These are phyloP conservation scores for Ceratobasidium sp. DNA, from an alignment of 1,284 basidiomycete genomes.

Conservation along the genomic window DNA sequence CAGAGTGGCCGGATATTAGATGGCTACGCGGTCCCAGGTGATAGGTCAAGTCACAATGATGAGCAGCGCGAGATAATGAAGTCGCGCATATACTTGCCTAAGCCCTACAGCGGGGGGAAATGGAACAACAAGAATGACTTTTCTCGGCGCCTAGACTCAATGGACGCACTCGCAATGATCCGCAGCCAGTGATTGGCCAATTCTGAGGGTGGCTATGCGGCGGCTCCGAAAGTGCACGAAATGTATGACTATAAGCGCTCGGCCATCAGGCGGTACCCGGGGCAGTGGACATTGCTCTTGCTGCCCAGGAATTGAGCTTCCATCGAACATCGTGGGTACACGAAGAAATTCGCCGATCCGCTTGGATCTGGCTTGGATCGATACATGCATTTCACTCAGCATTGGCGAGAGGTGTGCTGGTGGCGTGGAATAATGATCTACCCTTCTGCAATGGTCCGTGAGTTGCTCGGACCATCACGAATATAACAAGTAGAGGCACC, in stretches of 20 bases:
- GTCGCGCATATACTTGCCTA: no score
- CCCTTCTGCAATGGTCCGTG: not conserved
- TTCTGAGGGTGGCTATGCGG: not conserved
- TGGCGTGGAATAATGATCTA: not conserved
- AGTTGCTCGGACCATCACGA: no score
- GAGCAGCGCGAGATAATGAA: not conserved
- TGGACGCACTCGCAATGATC: no score
- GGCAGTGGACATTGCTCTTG: not conserved
- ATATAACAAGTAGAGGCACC: no score
- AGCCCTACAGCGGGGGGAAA: no score
- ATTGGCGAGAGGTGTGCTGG: no score
- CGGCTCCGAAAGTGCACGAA: not conserved
- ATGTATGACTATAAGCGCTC: not conserved
- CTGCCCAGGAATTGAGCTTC: not conserved
- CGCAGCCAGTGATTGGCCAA: no score
- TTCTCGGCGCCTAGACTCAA: no score
- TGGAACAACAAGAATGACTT: no score
- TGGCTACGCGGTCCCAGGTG: no score
- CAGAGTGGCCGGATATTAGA: not conserved
- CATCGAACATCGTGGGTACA: not conserved
- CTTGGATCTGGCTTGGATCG: no score
- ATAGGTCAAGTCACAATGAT: not conserved
- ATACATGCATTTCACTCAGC: no score
- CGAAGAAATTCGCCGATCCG: not conserved
- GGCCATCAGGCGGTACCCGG: conserved; percentile 1